Conservation (phyloP, 345 rosid genomes). For the Pugionium dolabratum region DNA sequence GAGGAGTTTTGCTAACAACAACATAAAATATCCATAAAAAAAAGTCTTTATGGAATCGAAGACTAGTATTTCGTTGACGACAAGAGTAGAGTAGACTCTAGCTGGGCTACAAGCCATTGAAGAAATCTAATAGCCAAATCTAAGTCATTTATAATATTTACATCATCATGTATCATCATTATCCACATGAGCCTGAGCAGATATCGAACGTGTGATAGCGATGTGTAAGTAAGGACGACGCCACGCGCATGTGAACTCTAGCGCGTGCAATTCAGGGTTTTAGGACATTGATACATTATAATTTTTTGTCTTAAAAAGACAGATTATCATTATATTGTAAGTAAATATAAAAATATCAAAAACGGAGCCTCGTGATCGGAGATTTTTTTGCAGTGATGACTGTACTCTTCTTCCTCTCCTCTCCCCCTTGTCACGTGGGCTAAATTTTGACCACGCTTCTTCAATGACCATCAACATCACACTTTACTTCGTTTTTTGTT, state of each 20-base stretch:
- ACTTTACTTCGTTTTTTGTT: slow-evolving; percentile 9
- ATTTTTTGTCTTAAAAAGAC: too few relatives aligned
- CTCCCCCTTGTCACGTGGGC: slow-evolving; percentile 47
- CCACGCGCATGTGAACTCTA: too few relatives aligned
- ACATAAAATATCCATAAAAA: too few relatives aligned
- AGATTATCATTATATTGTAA: too few relatives aligned
- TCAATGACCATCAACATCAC: slow-evolving; percentile 33
- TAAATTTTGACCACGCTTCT: slow-evolving; percentile 42
- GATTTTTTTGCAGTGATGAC: slow-evolving; percentile 43
- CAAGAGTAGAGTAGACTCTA: slow-evolving; percentile 1
- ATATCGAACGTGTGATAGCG: slow-evolving; percentile 44
- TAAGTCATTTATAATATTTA: slow-evolving; percentile 30
- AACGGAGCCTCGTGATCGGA: slow-evolving; percentile 45
- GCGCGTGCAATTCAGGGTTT: slow-evolving; percentile 12
- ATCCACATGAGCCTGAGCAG: slow-evolving; percentile 26
- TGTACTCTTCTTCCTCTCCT: slow-evolving; percentile 32
- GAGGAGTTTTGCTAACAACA: too few relatives aligned
- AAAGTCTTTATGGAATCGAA: background rate
- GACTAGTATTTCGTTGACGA: slow-evolving; percentile 43
- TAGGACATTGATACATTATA: slow-evolving; percentile 34
- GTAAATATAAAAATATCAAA: background rate
- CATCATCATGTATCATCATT: slow-evolving; percentile 44
- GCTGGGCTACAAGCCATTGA: slow-evolving; percentile 27
- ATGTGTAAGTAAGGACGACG: background rate
- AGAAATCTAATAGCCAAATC: slow-evolving; percentile 39